Percentiles rank a stretch among this genome's conserved stretches.
phyloP scores from a whole-genome alignment of 805 yeast genomes.

The Naumovozyma castellii region DNA sequence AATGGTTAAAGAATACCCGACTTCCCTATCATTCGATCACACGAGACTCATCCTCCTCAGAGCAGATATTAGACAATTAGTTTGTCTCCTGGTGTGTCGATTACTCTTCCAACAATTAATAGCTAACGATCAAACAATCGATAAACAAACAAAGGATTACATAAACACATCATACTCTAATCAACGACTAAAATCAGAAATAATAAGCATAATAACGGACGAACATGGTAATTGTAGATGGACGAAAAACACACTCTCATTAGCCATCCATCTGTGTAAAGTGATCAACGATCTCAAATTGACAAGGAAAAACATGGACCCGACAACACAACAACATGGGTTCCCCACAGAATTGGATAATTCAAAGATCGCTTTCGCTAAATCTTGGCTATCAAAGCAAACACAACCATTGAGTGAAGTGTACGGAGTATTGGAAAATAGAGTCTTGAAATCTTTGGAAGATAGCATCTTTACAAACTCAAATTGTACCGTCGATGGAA shows the following conservation, averaged over 20 bases:
- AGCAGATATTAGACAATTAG: constrained; percentile 79
- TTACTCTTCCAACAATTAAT: constrained; percentile 65
- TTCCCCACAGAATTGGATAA: constrained; percentile 22
- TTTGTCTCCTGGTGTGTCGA: constrained; percentile 66
- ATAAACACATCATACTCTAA: constrained; percentile 32
- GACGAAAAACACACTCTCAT: constrained; percentile 71
- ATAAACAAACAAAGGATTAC: constrained; percentile 29
- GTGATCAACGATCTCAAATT: constrained; percentile 24
- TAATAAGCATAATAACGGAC: constrained; percentile 71
- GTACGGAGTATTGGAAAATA: constrained; percentile 64
- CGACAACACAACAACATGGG: neutral
- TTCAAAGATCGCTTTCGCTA: constrained; percentile 42
- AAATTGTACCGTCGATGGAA: constrained; percentile 32
- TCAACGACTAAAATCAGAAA: constrained; percentile 52
- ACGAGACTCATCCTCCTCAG: constrained; percentile 66
- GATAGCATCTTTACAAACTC: constrained; percentile 30
- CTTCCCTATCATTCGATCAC: constrained; percentile 75
- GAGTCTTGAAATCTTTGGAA: constrained; percentile 44
- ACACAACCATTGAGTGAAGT: constrained; percentile 76
- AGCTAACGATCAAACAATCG: constrained; percentile 25
- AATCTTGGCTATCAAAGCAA: constrained; percentile 75
- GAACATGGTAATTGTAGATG: constrained; percentile 82
- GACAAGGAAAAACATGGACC: constrained; percentile 10
- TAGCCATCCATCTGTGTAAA: constrained; percentile 45
- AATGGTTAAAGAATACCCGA: constrained; percentile 75